Percentiles rank a stretch among this genome's conserved stretches.
Evolutionary conservation across 2,329 filamentous ascomycete genomes (phyloP).

Genomic region (Orbilia oligospora): DNA sequence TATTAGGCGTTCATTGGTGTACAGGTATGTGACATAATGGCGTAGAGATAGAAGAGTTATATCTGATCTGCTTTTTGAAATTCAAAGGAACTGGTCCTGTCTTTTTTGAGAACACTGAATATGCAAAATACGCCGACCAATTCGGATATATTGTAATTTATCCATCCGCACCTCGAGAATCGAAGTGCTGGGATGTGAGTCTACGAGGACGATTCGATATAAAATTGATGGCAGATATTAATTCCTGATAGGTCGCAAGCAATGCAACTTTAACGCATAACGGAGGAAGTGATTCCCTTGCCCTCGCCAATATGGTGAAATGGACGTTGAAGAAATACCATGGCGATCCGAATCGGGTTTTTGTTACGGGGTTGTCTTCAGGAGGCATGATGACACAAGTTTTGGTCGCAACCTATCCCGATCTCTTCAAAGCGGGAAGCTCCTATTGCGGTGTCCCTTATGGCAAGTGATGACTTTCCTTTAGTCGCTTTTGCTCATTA

Average conservation of each 20-base stretch:
- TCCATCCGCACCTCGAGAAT: conserved; percentile 60
- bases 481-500: too few species aligned
- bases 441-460: conserved; percentile 69
- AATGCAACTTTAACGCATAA: conserved; percentile 65
- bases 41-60: too few species aligned
- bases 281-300: conserved; percentile 67
- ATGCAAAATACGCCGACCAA: conserved; percentile 48
- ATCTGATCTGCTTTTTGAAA: neutral
- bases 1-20: conserved; percentile 47
- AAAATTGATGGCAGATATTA: too few species aligned
- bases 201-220: too few species aligned
- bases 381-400: conserved; percentile 69
- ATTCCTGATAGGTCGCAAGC: conserved; percentile 27
- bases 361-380: conserved; percentile 66
- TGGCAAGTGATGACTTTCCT: too few species aligned
- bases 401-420: conserved; percentile 70
- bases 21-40: conserved; percentile 31
- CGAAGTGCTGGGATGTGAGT: conserved; percentile 64
- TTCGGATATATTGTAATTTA: conserved; percentile 52
- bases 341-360: conserved; percentile 65
- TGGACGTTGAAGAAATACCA: conserved; percentile 66
- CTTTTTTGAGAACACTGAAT: conserved; percentile 40
- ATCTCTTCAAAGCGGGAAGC: conserved; percentile 69
- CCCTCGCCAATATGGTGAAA: conserved; percentile 67
- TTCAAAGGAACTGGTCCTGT: conserved; percentile 38